Evolutionary conservation across 805 yeast species (phyloP).

Genomic region (Ogataea degrootiae): DNA sequence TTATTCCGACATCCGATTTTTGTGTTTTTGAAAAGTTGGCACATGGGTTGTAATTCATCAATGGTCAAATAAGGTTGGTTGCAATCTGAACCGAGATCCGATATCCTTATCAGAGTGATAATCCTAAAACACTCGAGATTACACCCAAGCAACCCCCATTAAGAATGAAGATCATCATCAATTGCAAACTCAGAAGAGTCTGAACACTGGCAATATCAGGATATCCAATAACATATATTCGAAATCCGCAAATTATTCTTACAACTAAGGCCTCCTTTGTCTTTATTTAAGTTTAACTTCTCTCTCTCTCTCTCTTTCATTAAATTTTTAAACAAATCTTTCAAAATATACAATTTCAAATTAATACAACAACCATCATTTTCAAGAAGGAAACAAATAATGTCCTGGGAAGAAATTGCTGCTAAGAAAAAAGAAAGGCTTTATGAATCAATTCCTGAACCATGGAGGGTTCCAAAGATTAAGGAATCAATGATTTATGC

Average conservation of each 20-base stretch:
- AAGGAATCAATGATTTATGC: constrained; percentile 27
- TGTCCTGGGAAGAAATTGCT: not conserved
- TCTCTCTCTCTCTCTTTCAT: too few species aligned
- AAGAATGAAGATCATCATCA: not conserved
- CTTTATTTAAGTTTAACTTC: constrained; percentile 26
- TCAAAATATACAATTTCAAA: too few species aligned
- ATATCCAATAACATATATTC: constrained; percentile 27
- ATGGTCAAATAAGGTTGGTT: too few species aligned
- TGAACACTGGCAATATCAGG: constrained; percentile 39
- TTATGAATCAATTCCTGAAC: constrained; percentile 29
- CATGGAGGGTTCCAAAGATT: constrained; percentile 39
- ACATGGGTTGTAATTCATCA: too few species aligned
- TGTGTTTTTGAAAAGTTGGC: too few species aligned
- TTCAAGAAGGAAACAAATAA: not conserved
- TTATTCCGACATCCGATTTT: too few species aligned
- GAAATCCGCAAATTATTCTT: not conserved
- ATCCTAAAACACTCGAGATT: not conserved
- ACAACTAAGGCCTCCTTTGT: constrained; percentile 38
- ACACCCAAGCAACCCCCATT: not conserved
- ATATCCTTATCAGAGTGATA: not conserved
- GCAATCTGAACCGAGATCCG: not conserved
- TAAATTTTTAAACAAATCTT: too few species aligned
- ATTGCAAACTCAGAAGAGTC: constrained; percentile 24
- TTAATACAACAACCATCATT: too few species aligned
- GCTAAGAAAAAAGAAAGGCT: not conserved